Conservation (phyloP, 2,329 filamentous ascomycete species). For the Aspergillus viridinutans region DNA sequence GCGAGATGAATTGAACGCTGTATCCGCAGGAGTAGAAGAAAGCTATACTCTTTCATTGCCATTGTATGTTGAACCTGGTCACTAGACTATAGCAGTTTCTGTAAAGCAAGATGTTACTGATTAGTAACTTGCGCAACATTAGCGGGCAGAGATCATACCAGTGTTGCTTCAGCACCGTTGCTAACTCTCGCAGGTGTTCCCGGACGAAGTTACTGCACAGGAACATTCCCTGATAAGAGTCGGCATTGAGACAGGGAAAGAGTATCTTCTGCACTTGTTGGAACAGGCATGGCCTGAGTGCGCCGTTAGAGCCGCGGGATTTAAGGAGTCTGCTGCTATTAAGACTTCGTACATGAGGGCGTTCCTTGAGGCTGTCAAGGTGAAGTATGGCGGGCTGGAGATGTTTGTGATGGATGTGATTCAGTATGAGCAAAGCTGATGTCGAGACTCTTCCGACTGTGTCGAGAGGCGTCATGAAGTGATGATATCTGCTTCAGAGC, state of each 20-base stretch:
- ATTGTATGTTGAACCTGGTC: background rate
- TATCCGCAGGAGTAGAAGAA: background rate
- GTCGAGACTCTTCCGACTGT: background rate
- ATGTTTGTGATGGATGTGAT: background rate
- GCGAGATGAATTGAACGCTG: background rate
- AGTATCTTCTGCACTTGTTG: background rate
- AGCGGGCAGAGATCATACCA: background rate
- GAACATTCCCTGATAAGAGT: background rate
- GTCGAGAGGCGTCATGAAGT: background rate
- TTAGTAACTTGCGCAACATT: no score
- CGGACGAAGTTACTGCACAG: background rate
- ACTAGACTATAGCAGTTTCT: no score
- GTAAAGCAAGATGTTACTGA: no score
- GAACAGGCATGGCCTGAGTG: background rate
- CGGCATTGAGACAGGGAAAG: background rate
- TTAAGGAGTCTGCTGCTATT: background rate
- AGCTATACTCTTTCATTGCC: background rate
- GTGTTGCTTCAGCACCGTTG: background rate
- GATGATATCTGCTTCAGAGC: background rate
- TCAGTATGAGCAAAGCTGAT: background rate
- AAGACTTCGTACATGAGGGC: background rate
- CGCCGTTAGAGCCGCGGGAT: background rate
- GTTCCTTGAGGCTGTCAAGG: background rate
- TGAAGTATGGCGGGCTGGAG: background rate
- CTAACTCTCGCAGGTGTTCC: background rate